Base-by-base conservation (phyloP, 257 asterid species). In the Pogostemon cablin region DNA sequence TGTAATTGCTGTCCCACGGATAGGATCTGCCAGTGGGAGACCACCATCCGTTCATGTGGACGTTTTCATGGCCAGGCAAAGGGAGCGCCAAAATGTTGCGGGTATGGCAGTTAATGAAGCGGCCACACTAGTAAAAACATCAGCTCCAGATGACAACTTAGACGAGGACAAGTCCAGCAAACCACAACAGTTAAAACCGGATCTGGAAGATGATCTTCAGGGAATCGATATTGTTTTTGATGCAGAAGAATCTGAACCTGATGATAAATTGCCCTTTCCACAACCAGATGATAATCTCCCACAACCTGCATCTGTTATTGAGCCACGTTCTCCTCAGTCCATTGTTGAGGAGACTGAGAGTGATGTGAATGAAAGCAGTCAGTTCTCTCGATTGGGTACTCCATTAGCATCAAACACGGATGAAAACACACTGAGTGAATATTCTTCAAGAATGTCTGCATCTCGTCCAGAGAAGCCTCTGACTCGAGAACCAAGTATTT, bases 31-130 rank as follows among this genome's bases (percentile, higher is more conserved):
- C 50, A 86, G 96, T 50, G 98, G 98, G 66, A 81, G 98, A 72
- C 95, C 96, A 61, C 99, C 98, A 5, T 91, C 98, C 43, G 84
- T 93, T 76, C 98, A 93, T 57, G 98, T 93, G 68, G 99, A 91
- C 46, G 99, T 87, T 73, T 93, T 93, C 87, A 91, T 89, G 92
- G 99, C 99, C 72, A 82, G 99, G 74, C 96, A 91, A 79, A 86
- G 84, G 80, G 99, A 91, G 74, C 96, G 98, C 61, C 99, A 93
- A 17, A 79, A 63, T 77, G 72, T 83, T 62, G 80, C 41, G 35
- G 95, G 90, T 32, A 12, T 77, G 17, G 49, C 84, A 48, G 83
- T 57, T 77, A 67, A 79, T 61, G 91, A 86, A 77, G 69, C 82
- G 20, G 79, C 86, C 63, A 54, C 87, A 53, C 86, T 74, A 77